Evolutionary conservation across 169 alveolate species (phyloP).

Genomic region (Plasmodium gaboni): DNA sequence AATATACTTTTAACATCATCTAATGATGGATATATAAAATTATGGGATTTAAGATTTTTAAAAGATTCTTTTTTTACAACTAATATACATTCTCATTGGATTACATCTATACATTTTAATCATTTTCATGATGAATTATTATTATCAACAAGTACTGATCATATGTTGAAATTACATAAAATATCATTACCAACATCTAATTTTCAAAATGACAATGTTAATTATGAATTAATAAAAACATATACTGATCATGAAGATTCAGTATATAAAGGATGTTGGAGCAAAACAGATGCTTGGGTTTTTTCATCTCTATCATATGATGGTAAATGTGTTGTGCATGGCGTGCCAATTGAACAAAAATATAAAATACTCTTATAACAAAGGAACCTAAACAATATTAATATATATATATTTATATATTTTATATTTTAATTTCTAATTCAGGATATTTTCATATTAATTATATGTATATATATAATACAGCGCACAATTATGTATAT

Average conservation of each 20-base stretch:
- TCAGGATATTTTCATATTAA: too few species aligned
- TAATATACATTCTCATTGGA: conserved; percentile 92
- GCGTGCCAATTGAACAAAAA: conserved; percentile 89
- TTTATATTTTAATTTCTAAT: too few species aligned
- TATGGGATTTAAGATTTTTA: conserved; percentile 92
- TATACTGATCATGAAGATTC: conserved; percentile 88
- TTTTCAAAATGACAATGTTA: conserved; percentile 74
- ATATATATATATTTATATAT: background rate
- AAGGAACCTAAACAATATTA: background rate
- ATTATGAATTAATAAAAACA: conserved; percentile 74
- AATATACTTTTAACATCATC: conserved; percentile 90
- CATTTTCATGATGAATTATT: conserved; percentile 93
- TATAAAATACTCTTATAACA: conserved; percentile 86
- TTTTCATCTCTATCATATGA: conserved; percentile 90
- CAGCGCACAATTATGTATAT: too few species aligned
- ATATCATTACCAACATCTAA: conserved; percentile 56
- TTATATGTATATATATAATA: too few species aligned
- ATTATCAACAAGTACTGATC: conserved; percentile 90
- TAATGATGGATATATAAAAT: conserved; percentile 87
- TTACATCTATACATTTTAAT: conserved; percentile 88
- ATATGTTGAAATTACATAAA: conserved; percentile 84
- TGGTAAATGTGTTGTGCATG: conserved; percentile 86
- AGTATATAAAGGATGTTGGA: conserved; percentile 88
- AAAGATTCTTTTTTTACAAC: conserved; percentile 79
- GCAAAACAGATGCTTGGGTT: conserved; percentile 91